Evolutionary conservation across 2,329 filamentous ascomycete genomes (phyloP).

Genomic region (Plenodomus biglobosus): DNA sequence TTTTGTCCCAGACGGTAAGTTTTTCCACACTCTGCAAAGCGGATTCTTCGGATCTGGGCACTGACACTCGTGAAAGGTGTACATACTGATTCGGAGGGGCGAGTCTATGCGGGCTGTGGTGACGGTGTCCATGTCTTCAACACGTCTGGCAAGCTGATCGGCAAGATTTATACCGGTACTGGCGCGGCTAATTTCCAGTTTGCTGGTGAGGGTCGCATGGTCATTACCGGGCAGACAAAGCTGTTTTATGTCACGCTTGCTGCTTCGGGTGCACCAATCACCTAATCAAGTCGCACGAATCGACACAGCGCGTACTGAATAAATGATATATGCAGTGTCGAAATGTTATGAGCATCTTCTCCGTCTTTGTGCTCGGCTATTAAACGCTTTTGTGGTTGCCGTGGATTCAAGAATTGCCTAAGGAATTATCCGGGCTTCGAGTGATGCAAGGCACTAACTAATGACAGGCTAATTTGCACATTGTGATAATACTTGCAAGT

Average conservation of each 20-base stretch:
- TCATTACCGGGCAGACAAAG: constrained; percentile 29
- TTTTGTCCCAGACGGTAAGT: constrained; percentile 23
- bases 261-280: constrained; percentile 14
- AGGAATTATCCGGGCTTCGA: too few species aligned
- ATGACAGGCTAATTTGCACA: too few species aligned
- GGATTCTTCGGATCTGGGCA: too few species aligned
- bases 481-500: too few species aligned
- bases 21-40: background rate
- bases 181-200: constrained; percentile 27
- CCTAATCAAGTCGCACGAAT: background rate
- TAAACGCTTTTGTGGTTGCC: too few species aligned
- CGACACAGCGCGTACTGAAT: background rate
- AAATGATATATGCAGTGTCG: background rate
- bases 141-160: constrained; percentile 49
- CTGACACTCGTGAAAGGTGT: constrained; percentile 14
- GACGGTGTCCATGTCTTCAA: constrained; percentile 57
- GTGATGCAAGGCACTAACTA: too few species aligned
- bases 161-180: constrained; percentile 34
- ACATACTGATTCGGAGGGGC: constrained; percentile 47
- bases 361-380: too few species aligned
- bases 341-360: too few species aligned
- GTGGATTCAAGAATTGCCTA: too few species aligned
- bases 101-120: constrained; percentile 56
- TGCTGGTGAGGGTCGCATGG: constrained; percentile 26
- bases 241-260: constrained; percentile 26